These are phyloP conservation scores for Monarda citriodora DNA, from an alignment of 305 asterid species.

Conservation along the genomic window DNA sequence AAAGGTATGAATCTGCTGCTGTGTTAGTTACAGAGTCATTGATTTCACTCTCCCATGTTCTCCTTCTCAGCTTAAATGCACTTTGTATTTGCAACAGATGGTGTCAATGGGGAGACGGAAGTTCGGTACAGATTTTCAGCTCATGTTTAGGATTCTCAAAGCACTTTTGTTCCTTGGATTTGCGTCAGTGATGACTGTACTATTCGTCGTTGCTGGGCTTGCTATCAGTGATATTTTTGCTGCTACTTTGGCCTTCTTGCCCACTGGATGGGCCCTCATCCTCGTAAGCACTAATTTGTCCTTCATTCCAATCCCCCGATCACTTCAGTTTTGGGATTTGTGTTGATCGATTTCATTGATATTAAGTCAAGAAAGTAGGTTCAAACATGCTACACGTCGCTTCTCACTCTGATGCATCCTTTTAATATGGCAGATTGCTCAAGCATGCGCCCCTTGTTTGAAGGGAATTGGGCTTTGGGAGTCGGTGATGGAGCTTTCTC, in stretches of 20 bases:
- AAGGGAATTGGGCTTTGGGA: constrained; percentile 84
- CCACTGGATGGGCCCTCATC: constrained; percentile 96
- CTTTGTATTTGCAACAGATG: constrained; percentile 46
- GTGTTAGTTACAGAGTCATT: neutral
- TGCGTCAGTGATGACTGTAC: constrained; percentile 78
- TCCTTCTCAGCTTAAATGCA: neutral
- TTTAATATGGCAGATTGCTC: constrained; percentile 56
- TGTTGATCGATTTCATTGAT: neutral
- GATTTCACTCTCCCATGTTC: neutral
- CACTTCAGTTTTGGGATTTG: neutral
- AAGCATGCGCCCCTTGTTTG: constrained; percentile 78
- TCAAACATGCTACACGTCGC: neutral
- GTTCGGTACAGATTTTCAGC: constrained; percentile 95
- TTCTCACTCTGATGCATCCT: neutral
- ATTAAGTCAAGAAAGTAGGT: neutral
- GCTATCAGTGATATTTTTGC: constrained; percentile 80
- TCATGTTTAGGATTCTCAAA: constrained; percentile 94
- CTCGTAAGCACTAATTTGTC: constrained; percentile 47
- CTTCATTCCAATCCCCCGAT: neutral
- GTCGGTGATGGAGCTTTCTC: constrained; percentile 89
- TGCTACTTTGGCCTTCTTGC: constrained; percentile 85
- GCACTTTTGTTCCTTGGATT: constrained; percentile 89
- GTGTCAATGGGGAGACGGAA: constrained; percentile 94
- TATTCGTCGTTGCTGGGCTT: constrained; percentile 78
- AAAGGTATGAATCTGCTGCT: constrained; percentile 45